Evolutionary conservation across 352 stramenopile genomes (phyloP).

Genomic region (Albugo candida): DNA sequence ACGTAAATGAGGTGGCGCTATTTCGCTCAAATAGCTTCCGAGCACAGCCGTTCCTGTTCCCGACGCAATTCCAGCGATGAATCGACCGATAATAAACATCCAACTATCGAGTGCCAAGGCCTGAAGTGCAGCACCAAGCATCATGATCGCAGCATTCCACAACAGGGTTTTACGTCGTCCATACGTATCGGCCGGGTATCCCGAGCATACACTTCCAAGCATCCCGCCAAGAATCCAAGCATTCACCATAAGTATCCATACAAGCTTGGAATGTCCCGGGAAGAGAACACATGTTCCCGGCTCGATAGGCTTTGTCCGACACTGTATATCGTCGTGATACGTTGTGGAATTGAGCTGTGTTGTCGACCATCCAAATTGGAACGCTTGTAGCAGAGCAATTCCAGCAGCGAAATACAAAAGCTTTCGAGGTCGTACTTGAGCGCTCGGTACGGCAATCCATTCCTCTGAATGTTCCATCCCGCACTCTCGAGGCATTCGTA

Average conservation of each 20-base stretch:
- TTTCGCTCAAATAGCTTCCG: constrained; percentile 24
- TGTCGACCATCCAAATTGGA: neutral
- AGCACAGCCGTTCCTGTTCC: constrained; percentile 12
- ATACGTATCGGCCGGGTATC: constrained; percentile 3
- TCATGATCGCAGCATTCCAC: constrained; percentile 16
- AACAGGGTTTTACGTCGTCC: constrained; percentile 3
- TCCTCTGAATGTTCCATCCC: no score
- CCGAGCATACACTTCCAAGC: neutral
- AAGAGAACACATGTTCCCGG: constrained; percentile 1
- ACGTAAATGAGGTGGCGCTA: constrained; percentile 19
- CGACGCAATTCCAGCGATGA: constrained; percentile 26
- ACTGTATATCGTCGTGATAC: constrained; percentile 1
- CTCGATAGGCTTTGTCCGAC: neutral
- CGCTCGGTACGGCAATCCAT: neutral
- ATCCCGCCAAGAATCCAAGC: neutral
- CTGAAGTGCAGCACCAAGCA: constrained; percentile 17
- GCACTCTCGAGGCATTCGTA: no score
- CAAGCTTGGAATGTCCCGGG: constrained; percentile 1
- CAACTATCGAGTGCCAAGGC: constrained; percentile 8
- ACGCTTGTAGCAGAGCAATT: neutral
- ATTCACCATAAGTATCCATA: constrained; percentile 1
- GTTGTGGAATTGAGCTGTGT: constrained; percentile 1
- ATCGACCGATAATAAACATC: constrained; percentile 18
- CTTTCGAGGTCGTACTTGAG: constrained; percentile 7
- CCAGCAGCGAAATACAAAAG: constrained; percentile 22